These are phyloP conservation scores for Coniella vitis DNA, from an alignment of 2,329 filamentous ascomycete species.

Conservation along the genomic window DNA sequence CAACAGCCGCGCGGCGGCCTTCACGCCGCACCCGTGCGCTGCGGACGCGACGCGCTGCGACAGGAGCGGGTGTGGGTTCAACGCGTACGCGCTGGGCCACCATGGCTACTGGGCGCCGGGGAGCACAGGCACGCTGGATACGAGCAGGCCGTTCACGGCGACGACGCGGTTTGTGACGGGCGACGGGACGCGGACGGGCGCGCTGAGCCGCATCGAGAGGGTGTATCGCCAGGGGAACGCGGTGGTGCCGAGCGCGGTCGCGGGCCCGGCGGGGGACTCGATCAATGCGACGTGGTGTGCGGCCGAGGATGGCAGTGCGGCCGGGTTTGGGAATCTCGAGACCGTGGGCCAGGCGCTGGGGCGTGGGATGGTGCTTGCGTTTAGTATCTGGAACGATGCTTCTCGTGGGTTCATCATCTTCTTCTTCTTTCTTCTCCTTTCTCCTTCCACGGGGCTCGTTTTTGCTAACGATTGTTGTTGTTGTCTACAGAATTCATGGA, in stretches of 20 bases:
- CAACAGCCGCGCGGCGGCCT: conserved; percentile 48
- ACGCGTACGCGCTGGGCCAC: conserved; percentile 20
- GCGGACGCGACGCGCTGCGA: conserved; percentile 37
- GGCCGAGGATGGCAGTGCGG: conserved; percentile 18
- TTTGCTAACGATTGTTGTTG: background rate
- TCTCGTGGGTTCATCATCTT: conserved; percentile 18
- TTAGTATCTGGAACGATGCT: conserved; percentile 43
- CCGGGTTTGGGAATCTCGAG: conserved; percentile 22
- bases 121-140: conserved; percentile 36
- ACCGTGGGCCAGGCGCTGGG: conserved; percentile 33
- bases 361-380: conserved; percentile 37
- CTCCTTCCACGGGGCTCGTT: background rate
- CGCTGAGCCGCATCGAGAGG: conserved; percentile 36
- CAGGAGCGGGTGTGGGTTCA: conserved; percentile 51
- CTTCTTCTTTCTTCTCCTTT: background rate
- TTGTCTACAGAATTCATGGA: conserved; percentile 33
- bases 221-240: conserved; percentile 39
- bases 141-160: conserved; percentile 30
- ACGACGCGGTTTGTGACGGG: conserved; percentile 38
- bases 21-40: conserved; percentile 50
- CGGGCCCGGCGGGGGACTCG: conserved; percentile 17
- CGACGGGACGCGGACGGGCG: conserved; percentile 29
- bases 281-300: conserved; percentile 47
- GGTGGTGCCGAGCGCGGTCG: conserved; percentile 29
- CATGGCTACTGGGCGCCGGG: conserved; percentile 23